A percentile compares a stretch with the other conserved stretches of the same genome.
Evolutionary conservation across 2,329 filamentous ascomycete species (phyloP).

Genomic region (Stachybotrys chartarum): DNA sequence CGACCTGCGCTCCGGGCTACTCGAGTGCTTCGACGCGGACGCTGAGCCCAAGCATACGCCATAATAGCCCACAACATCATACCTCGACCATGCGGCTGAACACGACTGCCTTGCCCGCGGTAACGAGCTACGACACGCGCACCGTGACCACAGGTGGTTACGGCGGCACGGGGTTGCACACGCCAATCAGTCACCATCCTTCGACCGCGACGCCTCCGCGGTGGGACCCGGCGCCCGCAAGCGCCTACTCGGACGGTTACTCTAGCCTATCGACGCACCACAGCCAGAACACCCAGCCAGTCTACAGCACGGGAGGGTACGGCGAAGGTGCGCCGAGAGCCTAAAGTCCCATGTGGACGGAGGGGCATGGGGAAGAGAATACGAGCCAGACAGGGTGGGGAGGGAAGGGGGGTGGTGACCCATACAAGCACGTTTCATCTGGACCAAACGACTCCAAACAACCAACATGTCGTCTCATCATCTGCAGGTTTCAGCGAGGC

Average conservation of each 20-base stretch:
- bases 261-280: slow-evolving; percentile 30
- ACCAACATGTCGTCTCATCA: not conserved
- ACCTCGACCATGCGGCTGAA: slow-evolving; percentile 3
- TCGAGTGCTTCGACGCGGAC: slow-evolving; percentile 29
- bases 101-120: slow-evolving; percentile 26
- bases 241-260: slow-evolving; percentile 29
- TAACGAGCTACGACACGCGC: slow-evolving; percentile 31
- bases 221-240: slow-evolving; percentile 32
- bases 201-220: slow-evolving; percentile 29
- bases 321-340: slow-evolving; percentile 33
- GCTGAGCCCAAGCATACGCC: slow-evolving; percentile 29
- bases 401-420: not conserved
- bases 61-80: slow-evolving; percentile 30
- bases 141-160: slow-evolving; percentile 27
- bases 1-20: slow-evolving; percentile 24
- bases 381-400: not conserved
- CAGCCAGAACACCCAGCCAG: slow-evolving; percentile 20
- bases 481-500: not conserved
- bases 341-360: slow-evolving; percentile 15
- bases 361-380: not conserved
- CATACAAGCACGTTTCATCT: not conserved
- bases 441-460: not conserved
- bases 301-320: slow-evolving; percentile 36
- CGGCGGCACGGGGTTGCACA: slow-evolving; percentile 30
- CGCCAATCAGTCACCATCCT: slow-evolving; percentile 29